Evolutionary conservation across 495 filamentous ascomycete genomes (phyloP).

Genomic region (Achaetomiella virescens): DNA sequence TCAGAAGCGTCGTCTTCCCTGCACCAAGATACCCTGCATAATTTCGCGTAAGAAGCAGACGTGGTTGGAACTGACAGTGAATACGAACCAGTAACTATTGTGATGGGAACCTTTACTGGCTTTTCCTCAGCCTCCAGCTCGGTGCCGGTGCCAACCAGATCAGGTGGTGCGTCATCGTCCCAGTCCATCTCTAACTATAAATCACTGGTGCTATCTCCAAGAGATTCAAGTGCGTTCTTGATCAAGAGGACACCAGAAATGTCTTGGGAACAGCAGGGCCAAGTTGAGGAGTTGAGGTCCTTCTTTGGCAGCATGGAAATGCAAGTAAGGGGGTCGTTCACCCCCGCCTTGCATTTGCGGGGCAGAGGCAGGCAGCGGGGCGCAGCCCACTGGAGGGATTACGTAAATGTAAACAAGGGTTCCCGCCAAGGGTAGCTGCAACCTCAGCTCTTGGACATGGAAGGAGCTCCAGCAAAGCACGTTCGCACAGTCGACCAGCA

Average conservation of each 20-base stretch:
- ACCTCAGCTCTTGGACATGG: too few relatives aligned
- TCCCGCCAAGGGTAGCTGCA: neutral
- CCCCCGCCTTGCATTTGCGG: neutral
- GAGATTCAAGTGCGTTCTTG: too few relatives aligned
- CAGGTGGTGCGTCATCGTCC: slow-evolving; percentile 66
- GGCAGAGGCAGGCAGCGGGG: neutral
- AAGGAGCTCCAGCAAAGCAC: neutral
- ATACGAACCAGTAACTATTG: slow-evolving; percentile 76
- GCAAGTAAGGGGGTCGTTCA: neutral
- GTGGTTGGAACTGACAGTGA: neutral
- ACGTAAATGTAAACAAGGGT: neutral
- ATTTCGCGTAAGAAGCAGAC: slow-evolving; percentile 39
- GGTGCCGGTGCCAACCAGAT: slow-evolving; percentile 55
- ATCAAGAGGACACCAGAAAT: too few relatives aligned
- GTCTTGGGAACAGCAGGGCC: too few relatives aligned
- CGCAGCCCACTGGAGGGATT: neutral
- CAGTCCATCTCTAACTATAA: slow-evolving; percentile 35
- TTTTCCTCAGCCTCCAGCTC: slow-evolving; percentile 41
- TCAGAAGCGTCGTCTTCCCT: slow-evolving; percentile 91
- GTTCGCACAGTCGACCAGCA: neutral
- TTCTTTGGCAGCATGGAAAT: neutral
- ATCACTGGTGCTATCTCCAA: too few relatives aligned
- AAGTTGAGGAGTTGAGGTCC: too few relatives aligned
- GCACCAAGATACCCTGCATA: slow-evolving; percentile 74
- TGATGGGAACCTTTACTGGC: slow-evolving; percentile 75